A percentile compares a stretch with the other conserved stretches of the same genome.
phyloP scores from a whole-genome alignment of 495 filamentous ascomycete genomes.

The Hypoxylon cercidicola region DNA sequence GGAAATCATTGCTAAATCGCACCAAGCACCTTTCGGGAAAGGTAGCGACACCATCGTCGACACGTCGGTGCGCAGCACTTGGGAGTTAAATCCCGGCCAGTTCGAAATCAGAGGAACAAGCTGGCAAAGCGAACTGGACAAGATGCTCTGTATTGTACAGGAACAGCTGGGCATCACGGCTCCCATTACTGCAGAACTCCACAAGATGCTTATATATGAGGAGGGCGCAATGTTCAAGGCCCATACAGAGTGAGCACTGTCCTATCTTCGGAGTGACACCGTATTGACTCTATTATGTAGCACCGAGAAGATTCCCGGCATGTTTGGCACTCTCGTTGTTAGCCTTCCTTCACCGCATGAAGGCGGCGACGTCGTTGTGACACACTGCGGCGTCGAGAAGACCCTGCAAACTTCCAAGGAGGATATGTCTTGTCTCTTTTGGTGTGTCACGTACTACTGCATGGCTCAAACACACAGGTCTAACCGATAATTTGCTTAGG shows the following conservation, averaged over 20 bases:
- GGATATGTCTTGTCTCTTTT: slow-evolving; percentile 55
- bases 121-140: slow-evolving; percentile 45
- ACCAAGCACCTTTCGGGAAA: slow-evolving; percentile 59
- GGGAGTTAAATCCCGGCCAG: slow-evolving; percentile 60
- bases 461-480: not conserved
- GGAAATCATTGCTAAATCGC: slow-evolving; percentile 52
- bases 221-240: slow-evolving; percentile 63
- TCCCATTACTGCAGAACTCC: slow-evolving; percentile 53
- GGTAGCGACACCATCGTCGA: slow-evolving; percentile 60
- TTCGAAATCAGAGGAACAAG: slow-evolving; percentile 52
- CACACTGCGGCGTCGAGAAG: slow-evolving; percentile 50
- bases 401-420: slow-evolving; percentile 53
- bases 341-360: slow-evolving; percentile 63
- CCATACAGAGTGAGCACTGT: slow-evolving; percentile 56
- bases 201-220: slow-evolving; percentile 68
- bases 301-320: slow-evolving; percentile 63
- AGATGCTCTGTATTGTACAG: slow-evolving; percentile 35
- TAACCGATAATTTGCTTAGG: slow-evolving; percentile 26
- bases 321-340: slow-evolving; percentile 68
- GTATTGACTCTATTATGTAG: slow-evolving; percentile 1
- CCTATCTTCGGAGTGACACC: not conserved
- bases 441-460: slow-evolving; percentile 43
- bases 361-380: slow-evolving; percentile 61
- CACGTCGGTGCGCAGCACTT: slow-evolving; percentile 58
- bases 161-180: slow-evolving; percentile 48